phyloP scores from a whole-genome alignment of 2,329 filamentous ascomycete genomes.

The Xylaria sp. region DNA sequence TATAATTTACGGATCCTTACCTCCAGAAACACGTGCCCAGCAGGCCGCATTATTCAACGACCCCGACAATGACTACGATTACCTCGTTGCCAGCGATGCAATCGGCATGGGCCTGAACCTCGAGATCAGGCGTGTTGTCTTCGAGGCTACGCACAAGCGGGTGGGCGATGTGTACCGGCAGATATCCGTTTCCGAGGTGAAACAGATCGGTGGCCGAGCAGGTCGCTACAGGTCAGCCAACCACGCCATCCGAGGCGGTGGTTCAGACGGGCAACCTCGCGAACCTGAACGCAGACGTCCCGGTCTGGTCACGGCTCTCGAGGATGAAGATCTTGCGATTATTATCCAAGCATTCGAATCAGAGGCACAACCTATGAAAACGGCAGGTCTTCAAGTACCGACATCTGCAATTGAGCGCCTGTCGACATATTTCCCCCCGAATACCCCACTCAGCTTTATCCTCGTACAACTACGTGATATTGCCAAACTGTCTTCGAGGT shows the following conservation, averaged over 20 bases:
- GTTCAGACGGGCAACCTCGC: slow-evolving; percentile 35
- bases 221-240: slow-evolving; percentile 83
- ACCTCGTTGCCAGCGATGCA: slow-evolving; percentile 90
- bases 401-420: slow-evolving; percentile 76
- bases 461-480: slow-evolving; percentile 79
- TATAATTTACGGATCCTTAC: slow-evolving; percentile 90
- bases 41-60: slow-evolving; percentile 96
- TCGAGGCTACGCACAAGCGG: slow-evolving; percentile 81
- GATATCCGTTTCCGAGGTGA: slow-evolving; percentile 81
- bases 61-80: slow-evolving; percentile 94
- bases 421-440: slow-evolving; percentile 81
- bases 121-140: slow-evolving; percentile 89
- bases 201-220: slow-evolving; percentile 94
- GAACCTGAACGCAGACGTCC: slow-evolving; percentile 49
- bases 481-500: slow-evolving; percentile 70
- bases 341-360: slow-evolving; percentile 71
- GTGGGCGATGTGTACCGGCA: slow-evolving; percentile 67
- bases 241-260: slow-evolving; percentile 56
- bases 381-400: slow-evolving; percentile 81
- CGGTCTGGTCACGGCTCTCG: slow-evolving; percentile 83
- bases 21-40: slow-evolving; percentile 90
- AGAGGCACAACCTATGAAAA: slow-evolving; percentile 72
- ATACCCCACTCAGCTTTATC: slow-evolving; percentile 85
- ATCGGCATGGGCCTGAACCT: slow-evolving; percentile 98
- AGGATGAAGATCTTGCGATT: slow-evolving; percentile 72